Evolutionary conservation across 345 rosid species (phyloP).

Genomic region (Triadica sebifera): DNA sequence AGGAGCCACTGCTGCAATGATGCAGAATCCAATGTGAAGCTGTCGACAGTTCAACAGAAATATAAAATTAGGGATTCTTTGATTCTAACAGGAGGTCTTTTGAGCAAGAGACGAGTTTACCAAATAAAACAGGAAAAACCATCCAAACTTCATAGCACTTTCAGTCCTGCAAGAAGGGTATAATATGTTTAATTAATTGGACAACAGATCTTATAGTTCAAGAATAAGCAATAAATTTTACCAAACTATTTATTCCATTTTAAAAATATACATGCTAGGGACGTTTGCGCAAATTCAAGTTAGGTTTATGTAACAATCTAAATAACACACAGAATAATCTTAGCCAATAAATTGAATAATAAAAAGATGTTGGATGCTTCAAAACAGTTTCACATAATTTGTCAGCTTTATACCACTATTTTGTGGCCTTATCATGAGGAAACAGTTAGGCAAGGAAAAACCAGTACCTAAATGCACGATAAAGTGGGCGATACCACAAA

Average conservation of each 20-base stretch:
- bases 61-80: not conserved
- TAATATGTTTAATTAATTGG: not conserved
- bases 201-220: not conserved
- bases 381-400: not conserved
- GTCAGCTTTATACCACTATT: not conserved
- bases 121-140: slow-evolving; percentile 34
- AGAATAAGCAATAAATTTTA: not conserved
- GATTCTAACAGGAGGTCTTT: not conserved
- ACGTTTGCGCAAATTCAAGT: too few relatives aligned
- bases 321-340: not conserved
- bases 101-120: slow-evolving; percentile 1
- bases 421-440: not conserved
- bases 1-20: slow-evolving; percentile 40
- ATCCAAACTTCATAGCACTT: slow-evolving; percentile 35
- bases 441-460: not conserved
- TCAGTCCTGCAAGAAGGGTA: slow-evolving; percentile 25
- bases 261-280: too few relatives aligned
- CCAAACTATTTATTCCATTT: too few relatives aligned
- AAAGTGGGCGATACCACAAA: slow-evolving; percentile 85
- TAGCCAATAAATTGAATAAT: not conserved
- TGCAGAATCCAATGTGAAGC: slow-evolving; percentile 37
- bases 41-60: slow-evolving; percentile 1
- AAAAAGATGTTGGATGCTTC: too few relatives aligned
- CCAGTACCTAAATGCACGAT: slow-evolving; percentile 79
- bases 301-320: too few relatives aligned